Percentiles rank a stretch among this genome's conserved stretches.
Conservation (phyloP, 768 basidiomycete species). For the Rhodotorula taiwanensis region DNA sequence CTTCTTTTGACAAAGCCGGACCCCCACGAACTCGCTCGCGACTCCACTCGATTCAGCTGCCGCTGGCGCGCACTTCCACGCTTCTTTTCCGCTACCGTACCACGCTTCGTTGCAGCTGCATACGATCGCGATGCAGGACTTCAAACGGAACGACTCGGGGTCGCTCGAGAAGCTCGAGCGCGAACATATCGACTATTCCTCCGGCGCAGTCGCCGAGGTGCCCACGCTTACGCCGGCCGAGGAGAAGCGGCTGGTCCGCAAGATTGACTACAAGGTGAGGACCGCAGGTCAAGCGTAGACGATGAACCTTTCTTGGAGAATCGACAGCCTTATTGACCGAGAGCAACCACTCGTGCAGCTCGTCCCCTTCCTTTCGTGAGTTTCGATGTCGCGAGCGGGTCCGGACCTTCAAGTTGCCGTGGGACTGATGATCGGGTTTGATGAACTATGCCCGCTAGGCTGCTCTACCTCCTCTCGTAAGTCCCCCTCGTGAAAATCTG, state of each 20-base stretch:
- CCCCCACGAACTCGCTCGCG: not conserved
- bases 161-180: not conserved
- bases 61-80: not conserved
- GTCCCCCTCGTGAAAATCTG: conserved; percentile 38
- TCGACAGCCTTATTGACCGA: too few relatives aligned
- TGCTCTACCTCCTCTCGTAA: conserved; percentile 48
- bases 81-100: not conserved
- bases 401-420: too few relatives aligned
- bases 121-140: not conserved
- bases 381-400: too few relatives aligned
- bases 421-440: too few relatives aligned
- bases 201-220: not conserved
- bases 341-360: conserved; percentile 42
- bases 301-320: conserved; percentile 11
- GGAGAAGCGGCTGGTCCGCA: conserved; percentile 55
- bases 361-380: conserved; percentile 44
- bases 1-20: not conserved
- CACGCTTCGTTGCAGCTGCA: not conserved
- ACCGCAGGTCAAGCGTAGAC: too few relatives aligned
- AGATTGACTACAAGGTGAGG: conserved; percentile 50
- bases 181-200: not conserved
- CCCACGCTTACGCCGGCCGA: conserved; percentile 49
- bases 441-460: not conserved
- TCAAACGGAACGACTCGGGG: not conserved
- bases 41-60: too few relatives aligned